phyloP scores from a whole-genome alignment of 768 basidiomycete genomes.

The Trametes gibbosa region DNA sequence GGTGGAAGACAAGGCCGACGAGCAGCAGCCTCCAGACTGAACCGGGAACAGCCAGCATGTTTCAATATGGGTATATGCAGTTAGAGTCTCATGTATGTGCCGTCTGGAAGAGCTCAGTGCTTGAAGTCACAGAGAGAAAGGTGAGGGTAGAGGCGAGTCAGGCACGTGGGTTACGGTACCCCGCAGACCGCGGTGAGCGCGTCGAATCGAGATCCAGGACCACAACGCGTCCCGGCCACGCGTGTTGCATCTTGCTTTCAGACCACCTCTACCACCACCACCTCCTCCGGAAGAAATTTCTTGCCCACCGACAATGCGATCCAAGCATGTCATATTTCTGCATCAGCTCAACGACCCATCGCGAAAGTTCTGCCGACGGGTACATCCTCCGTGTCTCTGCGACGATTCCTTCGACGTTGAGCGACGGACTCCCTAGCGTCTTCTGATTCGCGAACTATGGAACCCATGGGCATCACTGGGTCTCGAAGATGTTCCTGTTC shows the following conservation, averaged over 20 bases:
- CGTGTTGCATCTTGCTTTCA: not conserved
- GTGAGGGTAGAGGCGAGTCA: not conserved
- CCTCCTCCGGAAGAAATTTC: not conserved
- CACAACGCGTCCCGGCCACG: not conserved
- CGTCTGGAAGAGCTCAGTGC: too few relatives aligned
- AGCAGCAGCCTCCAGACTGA: slow-evolving; percentile 43
- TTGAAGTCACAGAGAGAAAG: not conserved
- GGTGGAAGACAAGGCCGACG: slow-evolving; percentile 73
- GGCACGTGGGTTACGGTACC: not conserved
- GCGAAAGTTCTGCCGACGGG: too few relatives aligned
- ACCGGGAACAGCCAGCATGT: slow-evolving; percentile 1
- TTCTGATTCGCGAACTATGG: not conserved
- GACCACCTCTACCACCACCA: not conserved
- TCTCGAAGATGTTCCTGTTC: not conserved
- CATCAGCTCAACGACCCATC: not conserved
- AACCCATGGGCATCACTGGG: not conserved
- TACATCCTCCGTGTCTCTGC: too few relatives aligned
- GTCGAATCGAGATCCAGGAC: too few relatives aligned
- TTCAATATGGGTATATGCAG: not conserved
- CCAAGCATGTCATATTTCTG: too few relatives aligned
- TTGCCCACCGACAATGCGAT: too few relatives aligned
- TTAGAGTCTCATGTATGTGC: not conserved
- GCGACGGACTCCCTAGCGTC: too few relatives aligned
- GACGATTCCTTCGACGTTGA: too few relatives aligned
- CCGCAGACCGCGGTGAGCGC: not conserved